These are phyloP conservation scores for Nasturtium officinale DNA, from an alignment of 345 rosid species.

Conservation along the genomic window DNA sequence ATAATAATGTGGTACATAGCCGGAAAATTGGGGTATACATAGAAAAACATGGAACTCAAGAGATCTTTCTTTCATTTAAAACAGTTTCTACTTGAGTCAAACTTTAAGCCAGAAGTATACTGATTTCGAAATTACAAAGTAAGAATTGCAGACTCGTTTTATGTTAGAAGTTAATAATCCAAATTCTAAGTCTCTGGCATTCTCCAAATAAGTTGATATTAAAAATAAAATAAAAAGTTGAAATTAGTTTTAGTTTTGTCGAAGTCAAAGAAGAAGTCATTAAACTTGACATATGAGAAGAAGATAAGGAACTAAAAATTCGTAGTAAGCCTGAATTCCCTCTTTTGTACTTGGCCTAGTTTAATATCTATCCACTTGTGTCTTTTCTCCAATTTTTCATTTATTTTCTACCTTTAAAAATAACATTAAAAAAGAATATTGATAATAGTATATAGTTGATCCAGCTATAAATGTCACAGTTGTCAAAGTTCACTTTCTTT, in stretches of 20 bases:
- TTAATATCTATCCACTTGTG: constrained; percentile 15
- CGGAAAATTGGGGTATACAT: not conserved
- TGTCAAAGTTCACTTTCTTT: constrained; percentile 39
- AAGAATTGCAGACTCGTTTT: not conserved
- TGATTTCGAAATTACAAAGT: not conserved
- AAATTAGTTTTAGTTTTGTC: not conserved
- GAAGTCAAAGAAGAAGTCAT: constrained; percentile 28
- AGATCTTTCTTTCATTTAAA: no score
- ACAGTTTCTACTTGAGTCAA: no score
- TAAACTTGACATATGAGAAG: constrained; percentile 6
- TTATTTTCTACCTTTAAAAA: not conserved
- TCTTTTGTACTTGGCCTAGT: constrained; percentile 4
- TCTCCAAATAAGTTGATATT: not conserved
- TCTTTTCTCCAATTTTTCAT: not conserved
- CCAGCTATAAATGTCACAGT: constrained; percentile 53
- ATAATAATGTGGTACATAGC: constrained; percentile 23
- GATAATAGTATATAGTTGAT: not conserved
- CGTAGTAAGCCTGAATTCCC: not conserved
- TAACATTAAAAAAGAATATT: not conserved
- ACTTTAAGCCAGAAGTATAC: not conserved
- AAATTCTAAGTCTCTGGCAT: not conserved
- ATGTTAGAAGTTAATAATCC: no score
- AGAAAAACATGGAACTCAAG: not conserved
- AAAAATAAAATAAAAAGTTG: not conserved
- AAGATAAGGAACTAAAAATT: constrained; percentile 1